Base-by-base conservation (phyloP, 2,329 filamentous ascomycete genomes). In the Botrytis paeoniae region DNA sequence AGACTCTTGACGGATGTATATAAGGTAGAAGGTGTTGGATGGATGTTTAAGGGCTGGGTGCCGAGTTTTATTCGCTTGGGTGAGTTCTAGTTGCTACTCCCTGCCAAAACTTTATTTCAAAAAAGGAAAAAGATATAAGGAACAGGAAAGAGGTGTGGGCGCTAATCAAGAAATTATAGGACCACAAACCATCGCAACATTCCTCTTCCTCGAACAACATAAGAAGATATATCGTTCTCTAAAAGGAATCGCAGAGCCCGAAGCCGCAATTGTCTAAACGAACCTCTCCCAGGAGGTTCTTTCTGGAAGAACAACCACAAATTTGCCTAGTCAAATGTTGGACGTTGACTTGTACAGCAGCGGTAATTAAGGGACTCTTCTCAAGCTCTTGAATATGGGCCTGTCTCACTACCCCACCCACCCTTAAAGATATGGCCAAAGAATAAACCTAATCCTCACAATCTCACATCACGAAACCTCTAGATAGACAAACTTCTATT, bases 41-140 rank as follows among this genome's bases (percentile, higher is more conserved):
- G 94, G 94, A 91, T 95, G 87, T 97, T 97, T 83, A 93, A 93
- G 82, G 94, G 94, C 74, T 97, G 93, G 93, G 89, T 95, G 64
- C 94, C 94, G n/a, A 89, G 88, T 77, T 91, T 91, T 80, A 84
- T 91, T 75, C 83, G 89, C 74, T 82, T 92, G 68, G 72, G 72
- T 73, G 39, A 73, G 72, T 64, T 41, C 14, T 32, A 41, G 5
- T 29, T 25, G 22, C 35, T 14, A 22, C 22, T 16, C 39, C 16
- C 16, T n/a, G 35, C n/a, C 16, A n/a, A 25, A n/a, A 4, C 29
- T n/a, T 25, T 16, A 22, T 51, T 22, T 39, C 32, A 45, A 70
- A 64, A 18, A 64, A 18, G 14, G 45, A 54, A 51, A 32, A 14
- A 39, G 37, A 61, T 29, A 18, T 20, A 20, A 35, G n/a, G 37